Conservation (phyloP, 108 stramenopile species). For the Pseudonitzschia multistriata region DNA sequence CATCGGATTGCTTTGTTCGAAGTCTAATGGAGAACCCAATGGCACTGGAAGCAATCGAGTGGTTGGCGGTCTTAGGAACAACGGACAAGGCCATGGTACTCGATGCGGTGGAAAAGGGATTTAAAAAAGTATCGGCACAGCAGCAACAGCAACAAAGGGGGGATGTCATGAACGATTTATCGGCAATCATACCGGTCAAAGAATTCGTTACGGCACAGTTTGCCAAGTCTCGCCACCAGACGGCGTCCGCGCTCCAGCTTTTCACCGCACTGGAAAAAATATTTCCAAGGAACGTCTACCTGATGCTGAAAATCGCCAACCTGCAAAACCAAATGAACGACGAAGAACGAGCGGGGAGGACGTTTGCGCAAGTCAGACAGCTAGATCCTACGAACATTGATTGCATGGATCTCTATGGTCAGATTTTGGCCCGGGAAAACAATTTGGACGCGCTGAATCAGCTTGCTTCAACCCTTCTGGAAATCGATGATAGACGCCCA, state of each 20-base stretch:
- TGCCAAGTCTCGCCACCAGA: slow-evolving; percentile 40
- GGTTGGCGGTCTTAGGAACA: slow-evolving; percentile 41
- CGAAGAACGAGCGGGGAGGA: slow-evolving; percentile 45
- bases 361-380: slow-evolving; percentile 53
- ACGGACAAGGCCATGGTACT: slow-evolving; percentile 40
- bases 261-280: slow-evolving; percentile 55
- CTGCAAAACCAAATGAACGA: slow-evolving; percentile 69
- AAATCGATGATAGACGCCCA: slow-evolving; percentile 72
- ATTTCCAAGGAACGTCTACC: slow-evolving; percentile 70
- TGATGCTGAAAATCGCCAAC: slow-evolving; percentile 61
- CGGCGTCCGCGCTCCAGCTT: slow-evolving; percentile 44
- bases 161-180: not conserved
- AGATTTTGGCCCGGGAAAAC: slow-evolving; percentile 53
- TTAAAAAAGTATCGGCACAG: slow-evolving; percentile 16
- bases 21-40: slow-evolving; percentile 63
- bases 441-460: slow-evolving; percentile 54
- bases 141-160: not conserved
- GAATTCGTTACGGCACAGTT: slow-evolving; percentile 44
- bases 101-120: slow-evolving; percentile 39
- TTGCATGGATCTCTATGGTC: slow-evolving; percentile 77
- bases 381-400: slow-evolving; percentile 48
- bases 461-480: slow-evolving; percentile 59
- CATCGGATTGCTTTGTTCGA: slow-evolving; percentile 52
- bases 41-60: slow-evolving; percentile 66
- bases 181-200: slow-evolving; percentile 13